phyloP scores from a whole-genome alignment of 1,284 basidiomycete species.

The Cryptococcus jaspeensis region DNA sequence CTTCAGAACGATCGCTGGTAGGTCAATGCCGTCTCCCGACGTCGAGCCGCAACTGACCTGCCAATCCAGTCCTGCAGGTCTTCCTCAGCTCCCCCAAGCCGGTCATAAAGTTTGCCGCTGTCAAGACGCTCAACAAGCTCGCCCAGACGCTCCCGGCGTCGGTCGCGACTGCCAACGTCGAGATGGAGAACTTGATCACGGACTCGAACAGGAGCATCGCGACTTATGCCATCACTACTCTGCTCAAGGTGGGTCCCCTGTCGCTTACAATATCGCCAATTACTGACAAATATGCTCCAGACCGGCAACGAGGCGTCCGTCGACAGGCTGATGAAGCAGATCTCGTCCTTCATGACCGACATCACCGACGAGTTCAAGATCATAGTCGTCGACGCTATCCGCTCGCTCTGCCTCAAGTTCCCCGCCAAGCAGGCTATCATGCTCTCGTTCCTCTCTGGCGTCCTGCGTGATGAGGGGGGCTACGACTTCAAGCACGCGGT shows the following conservation, averaged over 20 bases:
- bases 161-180: slow-evolving; percentile 92
- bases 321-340: slow-evolving; percentile 99
- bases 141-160: slow-evolving; percentile 78
- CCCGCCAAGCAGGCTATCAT: slow-evolving; percentile 93
- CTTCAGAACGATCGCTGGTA: slow-evolving; percentile 81
- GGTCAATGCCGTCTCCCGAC: no score
- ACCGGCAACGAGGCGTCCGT: slow-evolving; percentile 99
- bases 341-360: slow-evolving; percentile 97
- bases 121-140: slow-evolving; percentile 87
- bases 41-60: slow-evolving; percentile 2
- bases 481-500: slow-evolving; percentile 99
- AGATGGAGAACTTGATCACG: slow-evolving; percentile 96
- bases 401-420: slow-evolving; percentile 98
- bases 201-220: slow-evolving; percentile 95
- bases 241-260: slow-evolving; percentile 71
- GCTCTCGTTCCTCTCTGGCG: slow-evolving; percentile 91
- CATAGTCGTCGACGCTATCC: slow-evolving; percentile 98
- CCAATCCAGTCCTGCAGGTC: slow-evolving; percentile 71
- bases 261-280: not conserved
- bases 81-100: slow-evolving; percentile 92
- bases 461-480: slow-evolving; percentile 93
- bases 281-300: slow-evolving; percentile 46
- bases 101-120: slow-evolving; percentile 94
- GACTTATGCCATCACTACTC: slow-evolving; percentile 96
- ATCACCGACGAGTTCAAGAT: slow-evolving; percentile 99